Conservation (phyloP, 805 yeast genomes). For the Nakazawaea sp. region DNA sequence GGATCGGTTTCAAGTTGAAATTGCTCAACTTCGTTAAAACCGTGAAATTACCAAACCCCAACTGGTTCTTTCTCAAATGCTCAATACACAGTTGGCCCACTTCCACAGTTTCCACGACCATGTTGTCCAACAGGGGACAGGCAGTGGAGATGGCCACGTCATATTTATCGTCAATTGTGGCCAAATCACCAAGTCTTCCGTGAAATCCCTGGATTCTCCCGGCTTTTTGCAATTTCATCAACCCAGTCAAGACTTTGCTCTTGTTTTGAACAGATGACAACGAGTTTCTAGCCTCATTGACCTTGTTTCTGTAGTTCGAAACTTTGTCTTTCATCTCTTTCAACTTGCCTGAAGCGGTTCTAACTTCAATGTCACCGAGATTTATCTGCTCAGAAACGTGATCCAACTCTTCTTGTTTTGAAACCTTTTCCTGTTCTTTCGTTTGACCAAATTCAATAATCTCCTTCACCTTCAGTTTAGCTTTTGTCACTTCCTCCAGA, state of each 20-base stretch:
- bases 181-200: slow-evolving; percentile 89
- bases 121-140: slow-evolving; percentile 82
- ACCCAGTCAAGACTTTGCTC: slow-evolving; percentile 63
- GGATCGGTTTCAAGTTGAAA: slow-evolving; percentile 49
- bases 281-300: slow-evolving; percentile 59
- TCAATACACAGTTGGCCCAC: slow-evolving; percentile 63
- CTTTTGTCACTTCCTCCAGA: slow-evolving; percentile 35
- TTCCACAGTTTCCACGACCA: slow-evolving; percentile 79
- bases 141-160: slow-evolving; percentile 96
- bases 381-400: slow-evolving; percentile 47
- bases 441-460: slow-evolving; percentile 41
- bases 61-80: slow-evolving; percentile 68
- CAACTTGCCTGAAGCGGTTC: slow-evolving; percentile 39
- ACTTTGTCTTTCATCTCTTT: slow-evolving; percentile 49
- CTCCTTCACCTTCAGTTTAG: slow-evolving; percentile 35
- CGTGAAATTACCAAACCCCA: slow-evolving; percentile 88
- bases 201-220: slow-evolving; percentile 83
- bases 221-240: slow-evolving; percentile 62
- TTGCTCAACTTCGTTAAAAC: slow-evolving; percentile 67
- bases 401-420: slow-evolving; percentile 40
- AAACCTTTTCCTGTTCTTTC: slow-evolving; percentile 37
- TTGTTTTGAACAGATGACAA: slow-evolving; percentile 56
- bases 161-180: slow-evolving; percentile 80
- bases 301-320: slow-evolving; percentile 48
- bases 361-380: slow-evolving; percentile 52